phyloP scores from a whole-genome alignment of 805 yeast species.

The Candida tammaniensis region DNA sequence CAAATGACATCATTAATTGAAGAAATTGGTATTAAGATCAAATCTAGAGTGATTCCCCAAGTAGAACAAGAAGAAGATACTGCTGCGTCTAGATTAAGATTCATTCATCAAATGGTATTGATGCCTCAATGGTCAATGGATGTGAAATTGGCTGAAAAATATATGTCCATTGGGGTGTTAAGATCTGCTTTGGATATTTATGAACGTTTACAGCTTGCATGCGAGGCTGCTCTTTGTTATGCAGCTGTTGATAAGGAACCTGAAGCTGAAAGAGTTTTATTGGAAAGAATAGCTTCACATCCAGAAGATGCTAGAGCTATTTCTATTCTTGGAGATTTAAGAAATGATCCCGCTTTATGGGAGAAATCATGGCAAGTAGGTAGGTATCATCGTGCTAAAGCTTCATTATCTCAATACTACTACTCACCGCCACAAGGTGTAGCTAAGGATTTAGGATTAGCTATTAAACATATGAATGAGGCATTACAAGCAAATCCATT shows the following conservation, averaged over 20 bases:
- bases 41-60: constrained; percentile 52
- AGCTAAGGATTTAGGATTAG: constrained; percentile 47
- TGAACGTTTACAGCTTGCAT: constrained; percentile 68
- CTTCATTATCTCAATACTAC: constrained; percentile 71
- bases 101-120: constrained; percentile 70
- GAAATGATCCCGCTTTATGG: constrained; percentile 76
- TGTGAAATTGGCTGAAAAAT: constrained; percentile 76
- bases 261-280: constrained; percentile 61
- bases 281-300: constrained; percentile 48
- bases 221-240: constrained; percentile 87
- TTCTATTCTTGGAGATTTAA: constrained; percentile 82
- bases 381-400: constrained; percentile 79
- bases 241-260: constrained; percentile 77
- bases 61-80: constrained; percentile 25
- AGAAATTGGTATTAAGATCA: constrained; percentile 71
- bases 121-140: constrained; percentile 87
- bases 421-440: constrained; percentile 61
- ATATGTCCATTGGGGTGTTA: constrained; percentile 78
- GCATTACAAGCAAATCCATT: constrained; percentile 72
- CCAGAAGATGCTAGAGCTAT: constrained; percentile 82
- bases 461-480: constrained; percentile 70
- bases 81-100: constrained; percentile 56
- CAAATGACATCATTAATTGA: constrained; percentile 92
- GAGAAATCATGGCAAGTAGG: constrained; percentile 84
- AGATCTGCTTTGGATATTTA: constrained; percentile 88